Base-by-base conservation (phyloP, 495 filamentous ascomycete genomes). In the Amphirosellinia nigrospora region DNA sequence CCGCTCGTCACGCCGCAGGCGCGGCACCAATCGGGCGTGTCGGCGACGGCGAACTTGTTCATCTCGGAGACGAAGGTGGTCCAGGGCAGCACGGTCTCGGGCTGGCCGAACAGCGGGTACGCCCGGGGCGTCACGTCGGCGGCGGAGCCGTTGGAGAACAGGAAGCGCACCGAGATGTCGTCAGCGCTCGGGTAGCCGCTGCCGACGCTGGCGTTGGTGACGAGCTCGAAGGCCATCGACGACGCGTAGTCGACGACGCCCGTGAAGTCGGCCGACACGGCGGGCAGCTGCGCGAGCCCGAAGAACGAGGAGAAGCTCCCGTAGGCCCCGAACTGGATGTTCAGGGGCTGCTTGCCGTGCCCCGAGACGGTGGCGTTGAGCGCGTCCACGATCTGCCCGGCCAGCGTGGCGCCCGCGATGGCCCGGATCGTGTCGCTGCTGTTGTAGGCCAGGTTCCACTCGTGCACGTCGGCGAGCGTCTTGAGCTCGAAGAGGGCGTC, bases 141-240 rank as follows among this genome's bases (percentile, higher is more conserved):
- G n/a, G 86, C 85, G 16, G 91, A 91, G 52, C 91, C 91, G 76
- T 96, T 96, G 73, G 88, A 86, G 78, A 94, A 88, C 13, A 92
- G 79, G 81, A 94, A 94, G 46, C 93, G 88, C 36, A 97, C 90
- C 70, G 83, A 88, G 45, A 95, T 83, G 52, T 93, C 84, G 23
- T 86, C 80, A 8, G 76, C 71, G 39, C 75, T 73, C 0, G 91
- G 90, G 85, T 91, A 77, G 70, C 75, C 19, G 72, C 74, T 70
- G 23, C 71, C 5, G 2, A 75, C 72, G 39, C 75, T 70, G 70
- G 82, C 74, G 79, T 86, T 78, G 70, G 91, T 93, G 73, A 91
- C 90, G 9, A 97, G 85, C 81, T 97, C 93, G 70, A 94, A 91
- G 4, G 86, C 80, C 77, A 95, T 86, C 36, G 89, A 86, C 32